Percentiles rank a stretch among this genome's conserved stretches.
These are phyloP conservation scores for Diaporthe australafricana DNA, from an alignment of 2,329 filamentous ascomycete species.

Conservation along the genomic window DNA sequence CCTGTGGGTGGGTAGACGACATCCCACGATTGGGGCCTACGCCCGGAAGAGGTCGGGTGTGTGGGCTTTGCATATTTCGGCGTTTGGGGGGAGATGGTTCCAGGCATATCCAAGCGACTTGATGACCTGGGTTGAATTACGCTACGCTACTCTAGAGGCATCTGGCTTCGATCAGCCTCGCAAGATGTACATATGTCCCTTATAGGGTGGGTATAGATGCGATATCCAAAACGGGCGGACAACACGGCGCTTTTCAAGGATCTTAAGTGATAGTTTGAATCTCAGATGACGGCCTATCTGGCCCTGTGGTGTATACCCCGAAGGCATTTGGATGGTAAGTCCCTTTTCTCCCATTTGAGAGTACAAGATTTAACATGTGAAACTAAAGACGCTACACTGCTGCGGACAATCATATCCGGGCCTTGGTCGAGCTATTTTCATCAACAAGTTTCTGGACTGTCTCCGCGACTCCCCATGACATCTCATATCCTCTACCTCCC, in stretches of 20 bases:
- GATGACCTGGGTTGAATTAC: conserved; percentile 11
- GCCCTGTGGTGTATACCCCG: no score
- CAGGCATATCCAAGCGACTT: conserved; percentile 28
- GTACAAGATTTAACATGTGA: background rate
- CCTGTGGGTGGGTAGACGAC: background rate
- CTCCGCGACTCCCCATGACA: conserved; percentile 61
- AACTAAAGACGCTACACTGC: background rate
- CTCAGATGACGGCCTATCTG: background rate
- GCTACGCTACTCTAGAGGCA: conserved; percentile 16
- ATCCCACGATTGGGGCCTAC: background rate
- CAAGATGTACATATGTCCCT: conserved; percentile 9
- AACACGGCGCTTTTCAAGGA: background rate
- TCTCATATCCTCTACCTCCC: conserved; percentile 61
- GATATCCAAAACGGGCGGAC: conserved; percentile 1
- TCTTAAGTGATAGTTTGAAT: background rate
- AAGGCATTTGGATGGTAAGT: background rate
- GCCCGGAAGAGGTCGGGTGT: background rate
- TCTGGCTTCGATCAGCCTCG: background rate
- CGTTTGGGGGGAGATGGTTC: conserved; percentile 1
- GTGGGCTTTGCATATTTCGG: conserved; percentile 15
- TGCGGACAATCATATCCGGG: conserved; percentile 20
- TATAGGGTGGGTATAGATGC: conserved; percentile 3
- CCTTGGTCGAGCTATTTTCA: conserved; percentile 35
- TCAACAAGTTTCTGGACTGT: conserved; percentile 52
- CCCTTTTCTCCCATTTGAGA: background rate